Conservation (phyloP, 495 filamentous ascomycete genomes). For the Parathielavia appendiculata region DNA sequence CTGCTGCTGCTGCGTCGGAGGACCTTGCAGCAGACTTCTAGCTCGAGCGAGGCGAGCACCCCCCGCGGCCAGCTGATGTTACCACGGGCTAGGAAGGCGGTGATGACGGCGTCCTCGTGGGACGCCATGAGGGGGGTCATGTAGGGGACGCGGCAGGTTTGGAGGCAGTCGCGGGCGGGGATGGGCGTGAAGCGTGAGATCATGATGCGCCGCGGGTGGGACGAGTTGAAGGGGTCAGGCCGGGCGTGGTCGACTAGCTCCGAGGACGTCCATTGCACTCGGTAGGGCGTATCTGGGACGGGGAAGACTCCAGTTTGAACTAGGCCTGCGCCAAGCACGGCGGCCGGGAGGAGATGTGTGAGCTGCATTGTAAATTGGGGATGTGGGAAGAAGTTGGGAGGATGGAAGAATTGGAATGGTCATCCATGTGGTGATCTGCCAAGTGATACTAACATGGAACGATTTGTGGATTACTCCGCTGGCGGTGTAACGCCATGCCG, state of each 20-base stretch:
- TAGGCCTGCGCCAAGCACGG: neutral
- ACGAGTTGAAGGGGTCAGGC: slow-evolving; percentile 9
- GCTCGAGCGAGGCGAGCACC: neutral
- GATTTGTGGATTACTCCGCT: too few species aligned
- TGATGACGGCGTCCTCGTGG: slow-evolving; percentile 1
- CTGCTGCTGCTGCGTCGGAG: neutral
- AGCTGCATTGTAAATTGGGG: too few species aligned
- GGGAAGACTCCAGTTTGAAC: neutral
- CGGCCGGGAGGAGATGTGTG: neutral
- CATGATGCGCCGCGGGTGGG: slow-evolving; percentile 10
- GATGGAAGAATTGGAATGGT: too few species aligned
- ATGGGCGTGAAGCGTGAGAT: slow-evolving; percentile 10
- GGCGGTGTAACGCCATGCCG: too few species aligned
- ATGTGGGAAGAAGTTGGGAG: too few species aligned
- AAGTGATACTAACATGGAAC: too few species aligned
- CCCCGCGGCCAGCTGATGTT: slow-evolving; percentile 3
- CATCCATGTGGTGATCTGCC: too few species aligned
- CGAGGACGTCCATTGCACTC: slow-evolving; percentile 4
- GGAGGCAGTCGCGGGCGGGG: neutral
- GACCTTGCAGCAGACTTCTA: neutral
- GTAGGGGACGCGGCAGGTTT: slow-evolving; percentile 4
- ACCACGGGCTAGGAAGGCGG: neutral
- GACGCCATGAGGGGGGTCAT: slow-evolving; percentile 1
- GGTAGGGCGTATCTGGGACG: slow-evolving; percentile 1
- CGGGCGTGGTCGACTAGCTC: slow-evolving; percentile 2